Evolutionary conservation across 805 yeast species (phyloP).

Genomic region (Komagataella ulmi): DNA sequence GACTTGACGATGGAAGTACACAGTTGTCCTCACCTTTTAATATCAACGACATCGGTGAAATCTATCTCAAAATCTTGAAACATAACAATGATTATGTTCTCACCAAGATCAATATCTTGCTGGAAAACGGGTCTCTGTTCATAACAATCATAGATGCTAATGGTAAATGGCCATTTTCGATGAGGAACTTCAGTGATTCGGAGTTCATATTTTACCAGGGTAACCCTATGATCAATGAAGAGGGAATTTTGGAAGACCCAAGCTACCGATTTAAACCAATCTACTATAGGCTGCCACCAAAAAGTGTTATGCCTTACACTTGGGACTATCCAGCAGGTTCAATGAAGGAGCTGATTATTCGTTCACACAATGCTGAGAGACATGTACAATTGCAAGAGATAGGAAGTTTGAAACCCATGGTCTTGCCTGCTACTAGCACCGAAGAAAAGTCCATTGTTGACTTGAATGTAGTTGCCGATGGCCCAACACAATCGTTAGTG

Average conservation of each 20-base stretch:
- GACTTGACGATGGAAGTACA: slow-evolving; percentile 40
- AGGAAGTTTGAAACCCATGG: slow-evolving; percentile 82
- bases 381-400: slow-evolving; percentile 82
- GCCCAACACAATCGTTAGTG: slow-evolving; percentile 81
- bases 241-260: slow-evolving; percentile 41
- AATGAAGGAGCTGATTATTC: slow-evolving; percentile 64
- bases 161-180: slow-evolving; percentile 83
- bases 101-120: slow-evolving; percentile 43
- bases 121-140: slow-evolving; percentile 77
- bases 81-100: slow-evolving; percentile 18
- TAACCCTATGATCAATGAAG: slow-evolving; percentile 57
- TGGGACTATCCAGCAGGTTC: slow-evolving; percentile 95
- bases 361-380: slow-evolving; percentile 63
- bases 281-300: slow-evolving; percentile 70
- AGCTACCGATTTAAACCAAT: slow-evolving; percentile 61
- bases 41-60: slow-evolving; percentile 73
- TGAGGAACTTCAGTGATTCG: slow-evolving; percentile 78
- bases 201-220: slow-evolving; percentile 81
- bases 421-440: slow-evolving; percentile 36
- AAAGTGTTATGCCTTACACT: slow-evolving; percentile 94
- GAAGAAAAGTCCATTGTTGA: slow-evolving; percentile 48
- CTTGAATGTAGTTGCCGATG: slow-evolving; percentile 89
- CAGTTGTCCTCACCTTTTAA: slow-evolving; percentile 85
- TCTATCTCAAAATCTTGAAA: slow-evolving; percentile 56
- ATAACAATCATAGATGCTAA: slow-evolving; percentile 62